Base-by-base conservation (phyloP, 768 basidiomycete genomes). In the Gautieria morchelliformis region DNA sequence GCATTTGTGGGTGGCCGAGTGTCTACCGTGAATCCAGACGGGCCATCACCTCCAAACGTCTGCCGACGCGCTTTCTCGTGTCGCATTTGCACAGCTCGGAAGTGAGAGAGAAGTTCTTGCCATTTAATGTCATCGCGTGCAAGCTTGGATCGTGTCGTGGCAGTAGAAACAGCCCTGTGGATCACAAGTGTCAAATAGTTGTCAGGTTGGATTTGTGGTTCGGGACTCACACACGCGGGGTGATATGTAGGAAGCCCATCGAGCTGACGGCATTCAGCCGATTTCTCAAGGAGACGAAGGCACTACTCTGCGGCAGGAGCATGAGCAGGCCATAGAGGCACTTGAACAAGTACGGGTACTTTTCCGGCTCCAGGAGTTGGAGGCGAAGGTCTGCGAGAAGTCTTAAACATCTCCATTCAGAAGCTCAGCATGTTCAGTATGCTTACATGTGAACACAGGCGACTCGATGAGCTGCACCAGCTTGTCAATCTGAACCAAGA, bases 391-490 rank as follows among this genome's bases (percentile, higher is more conserved):
- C 88, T 91, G 60, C 4, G 30, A 30, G 48, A 30, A 24, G 22
- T 17, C 15, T 33, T 49, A 46, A 33, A 9, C 12, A 30, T 15
- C 42, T 59, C 40, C n/a, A 9, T n/a, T 46, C 17, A 44, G 15
- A 44, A n/a, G 27, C 33, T 22, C 19, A 41, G 37, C 15, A 40
- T 33, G 22, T n/a, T n/a, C 30, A 24, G 33, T 9, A 19, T 17
- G 69, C 81, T 66, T 65, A 93, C 96, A 96, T 52, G 96, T 99
- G 69, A 99, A 99, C 9, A 98, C 94, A 0, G 96, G 96, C 0
- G 92, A 95, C 69, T 99, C 96, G 59, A 99, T 94, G 1, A 99
- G 78, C 68, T 98, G 95, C 10, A 99, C 96, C 8, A 99, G 80
- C 67, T 96, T 97, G 72, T 98, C 96, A 17, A 98, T 86, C 64